Evolutionary conservation across 2,329 filamentous ascomycete species (phyloP), one percentile per base, ranked within the genome.

Genomic region (Sclerotinia trifoliorum): DNA sequence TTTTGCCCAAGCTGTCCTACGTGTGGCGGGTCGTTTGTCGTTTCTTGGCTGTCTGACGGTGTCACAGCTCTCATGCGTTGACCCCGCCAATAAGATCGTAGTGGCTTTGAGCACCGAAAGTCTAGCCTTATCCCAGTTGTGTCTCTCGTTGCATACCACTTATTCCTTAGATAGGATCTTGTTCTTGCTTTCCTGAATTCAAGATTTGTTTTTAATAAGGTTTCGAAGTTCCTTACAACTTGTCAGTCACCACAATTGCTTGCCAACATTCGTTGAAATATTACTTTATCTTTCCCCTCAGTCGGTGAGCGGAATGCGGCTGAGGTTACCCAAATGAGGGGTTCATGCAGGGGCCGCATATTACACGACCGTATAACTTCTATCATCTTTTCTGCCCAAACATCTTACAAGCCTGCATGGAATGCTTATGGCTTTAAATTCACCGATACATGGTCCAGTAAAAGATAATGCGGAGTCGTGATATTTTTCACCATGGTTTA

Each of bases 401-500:
- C 48, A 55, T 65, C 24, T 39, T 54, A 62, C 58, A 62, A 46
- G 46, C 46, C 65, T 54, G 11, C 13, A 61, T n/a, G 26, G 13
- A 44, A 54, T 67, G 56, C 48, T 67, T 67, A 48, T 62, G n/a
- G 29, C 48, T 62, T 44, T 62, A 15, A 4, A 32, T 66, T 8
- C n/a, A 39, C 29, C 11, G 13, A 29, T 13, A 52, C n/a, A 62
- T 19, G 5, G 24, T 15, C 55, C 46, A 67, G 35, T 62, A 2
- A 2, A 67, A 2, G 46, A 21, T 19, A 32, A 39, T 52, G 32
- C 46, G 24, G 48, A 49, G 35, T 54, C 46, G 26, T 32, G n/a
- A 24, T 35, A 19, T 39, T 60, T 67, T 48, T 62, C 35, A 54
- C 65, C 56, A 46, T 17, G 5, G 7, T 29, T 15, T 3, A 21